A percentile compares a stretch with the other conserved stretches of the same genome.
phyloP scores from a whole-genome alignment of 805 yeast species.

The Pichia heedii region DNA sequence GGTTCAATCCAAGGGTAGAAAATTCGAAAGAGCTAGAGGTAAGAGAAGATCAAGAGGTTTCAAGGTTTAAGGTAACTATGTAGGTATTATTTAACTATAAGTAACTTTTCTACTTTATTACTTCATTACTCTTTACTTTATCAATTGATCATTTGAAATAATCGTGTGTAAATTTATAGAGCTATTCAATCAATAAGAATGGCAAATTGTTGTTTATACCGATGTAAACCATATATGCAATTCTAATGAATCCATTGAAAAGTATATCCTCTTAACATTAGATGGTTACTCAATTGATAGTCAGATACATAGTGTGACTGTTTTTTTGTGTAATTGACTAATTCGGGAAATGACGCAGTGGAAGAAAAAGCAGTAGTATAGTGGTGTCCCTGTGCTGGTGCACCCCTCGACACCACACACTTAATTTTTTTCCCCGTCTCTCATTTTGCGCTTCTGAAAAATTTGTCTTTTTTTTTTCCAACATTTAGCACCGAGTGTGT shows the following conservation, averaged over 20 bases:
- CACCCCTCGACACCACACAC: constrained; percentile 1
- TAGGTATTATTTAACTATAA: constrained; percentile 6
- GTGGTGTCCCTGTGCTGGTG: constrained; percentile 1
- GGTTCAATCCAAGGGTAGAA: constrained; percentile 95
- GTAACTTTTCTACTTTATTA: neutral
- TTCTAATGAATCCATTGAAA: too few relatives aligned
- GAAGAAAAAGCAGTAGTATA: too few relatives aligned
- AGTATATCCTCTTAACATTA: too few relatives aligned
- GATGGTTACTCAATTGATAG: too few relatives aligned
- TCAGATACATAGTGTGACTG: neutral
- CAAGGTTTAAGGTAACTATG: constrained; percentile 89
- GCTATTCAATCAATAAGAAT: too few relatives aligned
- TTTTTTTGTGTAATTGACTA: neutral
- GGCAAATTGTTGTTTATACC: neutral
- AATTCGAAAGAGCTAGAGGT: constrained; percentile 99
- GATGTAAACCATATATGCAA: too few relatives aligned
- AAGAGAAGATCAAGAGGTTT: constrained; percentile 98
- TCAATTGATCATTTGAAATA: neutral
- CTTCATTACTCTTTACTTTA: neutral
- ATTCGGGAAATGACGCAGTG: too few relatives aligned
- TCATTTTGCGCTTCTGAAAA: neutral
- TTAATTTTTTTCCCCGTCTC: neutral
- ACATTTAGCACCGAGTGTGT: too few relatives aligned
- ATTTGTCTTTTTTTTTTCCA: too few relatives aligned
- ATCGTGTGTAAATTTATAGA: neutral